Evolutionary conservation across 495 filamentous ascomycete species (phyloP).

Genomic region (Tuber calosporum): DNA sequence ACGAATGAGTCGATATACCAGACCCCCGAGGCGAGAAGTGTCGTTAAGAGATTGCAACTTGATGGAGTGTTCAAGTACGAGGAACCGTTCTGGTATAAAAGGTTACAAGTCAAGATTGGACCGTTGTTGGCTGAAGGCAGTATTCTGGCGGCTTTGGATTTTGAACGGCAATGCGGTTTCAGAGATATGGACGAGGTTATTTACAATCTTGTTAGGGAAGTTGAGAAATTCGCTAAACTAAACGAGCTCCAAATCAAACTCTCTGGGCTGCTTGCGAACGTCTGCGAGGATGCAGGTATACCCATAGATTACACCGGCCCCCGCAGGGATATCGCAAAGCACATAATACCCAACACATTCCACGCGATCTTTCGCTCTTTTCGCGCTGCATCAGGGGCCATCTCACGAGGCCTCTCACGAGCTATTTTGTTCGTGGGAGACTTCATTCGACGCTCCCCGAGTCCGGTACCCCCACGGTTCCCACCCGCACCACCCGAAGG

Average conservation of each 20-base stretch:
- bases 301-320: background rate
- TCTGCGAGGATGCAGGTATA: background rate
- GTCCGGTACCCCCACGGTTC: background rate
- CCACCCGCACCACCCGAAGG: background rate
- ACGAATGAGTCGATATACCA: constrained; percentile 9
- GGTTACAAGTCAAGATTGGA: constrained; percentile 26
- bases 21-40: background rate
- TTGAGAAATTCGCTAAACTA: constrained; percentile 22
- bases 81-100: constrained; percentile 31
- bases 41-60: constrained; percentile 7
- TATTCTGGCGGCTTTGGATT: constrained; percentile 7
- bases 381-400: background rate
- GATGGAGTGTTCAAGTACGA: constrained; percentile 16
- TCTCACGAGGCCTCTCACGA: background rate
- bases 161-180: constrained; percentile 16
- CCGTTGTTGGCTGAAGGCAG: constrained; percentile 9
- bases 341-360: background rate
- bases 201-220: constrained; percentile 19
- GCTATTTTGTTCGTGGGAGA: background rate
- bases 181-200: constrained; percentile 13
- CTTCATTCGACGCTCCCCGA: background rate
- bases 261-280: background rate
- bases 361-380: background rate
- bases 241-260: constrained; percentile 14
- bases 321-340: background rate